These are phyloP conservation scores for Aspergillus sojae DNA, from an alignment of 2,329 filamentous ascomycete species.

Conservation along the genomic window DNA sequence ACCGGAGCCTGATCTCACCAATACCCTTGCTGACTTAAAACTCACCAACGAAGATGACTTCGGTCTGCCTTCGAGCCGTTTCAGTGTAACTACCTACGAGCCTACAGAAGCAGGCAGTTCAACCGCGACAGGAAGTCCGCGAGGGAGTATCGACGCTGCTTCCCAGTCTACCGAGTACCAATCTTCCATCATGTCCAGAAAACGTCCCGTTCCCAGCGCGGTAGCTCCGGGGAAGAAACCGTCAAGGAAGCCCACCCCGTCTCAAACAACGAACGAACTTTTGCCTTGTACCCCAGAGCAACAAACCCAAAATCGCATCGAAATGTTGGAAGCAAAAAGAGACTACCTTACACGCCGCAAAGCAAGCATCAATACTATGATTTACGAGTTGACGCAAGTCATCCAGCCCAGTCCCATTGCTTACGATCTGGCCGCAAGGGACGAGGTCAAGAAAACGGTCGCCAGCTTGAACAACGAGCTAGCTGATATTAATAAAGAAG, in stretches of 20 bases:
- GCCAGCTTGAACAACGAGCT: slow-evolving; percentile 67
- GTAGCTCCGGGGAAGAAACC: slow-evolving; percentile 37
- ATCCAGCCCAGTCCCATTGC: slow-evolving; percentile 71
- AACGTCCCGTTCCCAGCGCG: slow-evolving; percentile 39
- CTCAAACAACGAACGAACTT: slow-evolving; percentile 56
- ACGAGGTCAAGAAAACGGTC: slow-evolving; percentile 65
- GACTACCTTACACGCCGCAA: slow-evolving; percentile 67
- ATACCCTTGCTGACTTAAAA: slow-evolving; percentile 37
- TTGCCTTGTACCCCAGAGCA: slow-evolving; percentile 65
- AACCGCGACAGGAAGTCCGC: slow-evolving; percentile 38
- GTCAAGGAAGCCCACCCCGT: slow-evolving; percentile 47
- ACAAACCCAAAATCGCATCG: slow-evolving; percentile 65
- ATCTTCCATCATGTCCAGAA: slow-evolving; percentile 44
- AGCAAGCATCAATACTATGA: slow-evolving; percentile 70
- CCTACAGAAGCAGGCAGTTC: slow-evolving; percentile 53
- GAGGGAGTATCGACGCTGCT: slow-evolving; percentile 35
- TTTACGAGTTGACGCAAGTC: slow-evolving; percentile 76
- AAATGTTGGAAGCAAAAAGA: slow-evolving; percentile 67
- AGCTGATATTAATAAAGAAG: slow-evolving; percentile 72
- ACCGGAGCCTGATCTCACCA: slow-evolving; percentile 32
- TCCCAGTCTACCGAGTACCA: slow-evolving; percentile 36
- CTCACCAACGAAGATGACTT: slow-evolving; percentile 37
- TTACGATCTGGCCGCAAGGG: slow-evolving; percentile 64
- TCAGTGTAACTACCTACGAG: slow-evolving; percentile 66
- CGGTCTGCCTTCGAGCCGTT: slow-evolving; percentile 61